A percentile compares a stretch with the other conserved stretches of the same genome.
Conservation (phyloP, 1,284 basidiomycete genomes). For the Cryptococcus jaspeensis region DNA sequence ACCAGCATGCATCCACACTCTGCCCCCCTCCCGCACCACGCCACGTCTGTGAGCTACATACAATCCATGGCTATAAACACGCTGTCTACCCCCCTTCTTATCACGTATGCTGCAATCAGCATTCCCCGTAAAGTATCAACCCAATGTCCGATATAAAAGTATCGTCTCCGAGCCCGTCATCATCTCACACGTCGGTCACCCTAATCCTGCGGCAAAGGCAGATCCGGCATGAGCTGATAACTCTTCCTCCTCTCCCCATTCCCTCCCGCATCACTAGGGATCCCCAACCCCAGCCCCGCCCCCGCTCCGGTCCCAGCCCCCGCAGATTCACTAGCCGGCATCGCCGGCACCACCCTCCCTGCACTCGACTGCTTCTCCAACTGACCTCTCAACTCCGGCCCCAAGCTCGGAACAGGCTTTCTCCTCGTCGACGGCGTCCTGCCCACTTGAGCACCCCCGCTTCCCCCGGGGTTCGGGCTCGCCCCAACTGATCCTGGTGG, state of each 20-base stretch:
- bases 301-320: background rate
- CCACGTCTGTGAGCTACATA: too few relatives aligned
- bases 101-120: too few relatives aligned
- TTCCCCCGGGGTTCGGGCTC: background rate
- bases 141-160: too few relatives aligned
- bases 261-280: background rate
- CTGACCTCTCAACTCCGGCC: slow-evolving; percentile 28
- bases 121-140: too few relatives aligned
- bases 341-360: background rate
- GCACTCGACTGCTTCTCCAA: slow-evolving; percentile 18
- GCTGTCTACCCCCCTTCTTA: too few relatives aligned
- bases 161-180: too few relatives aligned
- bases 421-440: slow-evolving; percentile 14
- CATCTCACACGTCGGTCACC: background rate
- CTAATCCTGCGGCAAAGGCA: slow-evolving; percentile 12
- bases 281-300: background rate
- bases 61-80: too few relatives aligned
- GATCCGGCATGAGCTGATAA: slow-evolving; percentile 25
- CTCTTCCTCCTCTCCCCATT: slow-evolving; percentile 15
- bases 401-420: slow-evolving; percentile 35
- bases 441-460: background rate
- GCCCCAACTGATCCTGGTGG: background rate
- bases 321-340: background rate
- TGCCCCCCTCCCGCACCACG: too few relatives aligned
- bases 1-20: too few relatives aligned